Percentiles rank a stretch among this genome's conserved stretches.
phyloP scores from a whole-genome alignment of 148 eudicot species.

The Tetragonia tetragonoides region DNA sequence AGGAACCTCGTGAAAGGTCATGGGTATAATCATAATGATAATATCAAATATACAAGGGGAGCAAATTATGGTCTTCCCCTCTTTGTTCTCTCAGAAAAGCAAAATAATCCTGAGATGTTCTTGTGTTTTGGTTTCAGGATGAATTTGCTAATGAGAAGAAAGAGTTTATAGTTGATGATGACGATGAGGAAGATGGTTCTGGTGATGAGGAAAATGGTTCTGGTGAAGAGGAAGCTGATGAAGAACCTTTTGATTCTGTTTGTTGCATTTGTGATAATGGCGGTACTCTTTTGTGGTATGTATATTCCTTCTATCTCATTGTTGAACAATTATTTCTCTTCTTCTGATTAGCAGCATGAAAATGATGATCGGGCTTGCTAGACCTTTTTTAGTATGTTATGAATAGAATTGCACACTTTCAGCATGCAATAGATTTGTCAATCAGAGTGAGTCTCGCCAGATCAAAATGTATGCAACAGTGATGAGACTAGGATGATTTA shows the following conservation, averaged over 20 bases:
- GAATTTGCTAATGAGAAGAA: conserved; percentile 23
- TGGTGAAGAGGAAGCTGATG: conserved; percentile 45
- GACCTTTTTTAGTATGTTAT: no score
- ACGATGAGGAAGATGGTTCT: conserved; percentile 37
- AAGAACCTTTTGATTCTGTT: conserved; percentile 60
- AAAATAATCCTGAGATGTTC: not conserved
- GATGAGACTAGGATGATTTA: no score
- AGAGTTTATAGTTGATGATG: conserved; percentile 59
- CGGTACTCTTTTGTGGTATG: conserved; percentile 63
- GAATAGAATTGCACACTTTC: no score
- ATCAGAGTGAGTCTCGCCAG: no score
- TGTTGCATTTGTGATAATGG: conserved; percentile 95
- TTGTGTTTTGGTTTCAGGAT: conserved; percentile 38
- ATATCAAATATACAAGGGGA: no score
- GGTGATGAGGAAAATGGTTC: conserved; percentile 33
- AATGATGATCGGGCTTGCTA: no score
- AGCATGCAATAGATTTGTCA: no score
- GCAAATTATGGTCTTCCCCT: no score
- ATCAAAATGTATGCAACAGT: no score
- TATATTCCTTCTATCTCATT: not conserved
- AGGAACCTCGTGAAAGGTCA: no score
- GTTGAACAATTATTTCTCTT: not conserved
- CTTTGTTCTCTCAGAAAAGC: not conserved
- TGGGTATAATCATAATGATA: no score
- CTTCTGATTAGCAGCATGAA: not conserved